These are phyloP conservation scores for Gracilaria caudata DNA, from an alignment of 23 red algal species.

Conservation along the genomic window DNA sequence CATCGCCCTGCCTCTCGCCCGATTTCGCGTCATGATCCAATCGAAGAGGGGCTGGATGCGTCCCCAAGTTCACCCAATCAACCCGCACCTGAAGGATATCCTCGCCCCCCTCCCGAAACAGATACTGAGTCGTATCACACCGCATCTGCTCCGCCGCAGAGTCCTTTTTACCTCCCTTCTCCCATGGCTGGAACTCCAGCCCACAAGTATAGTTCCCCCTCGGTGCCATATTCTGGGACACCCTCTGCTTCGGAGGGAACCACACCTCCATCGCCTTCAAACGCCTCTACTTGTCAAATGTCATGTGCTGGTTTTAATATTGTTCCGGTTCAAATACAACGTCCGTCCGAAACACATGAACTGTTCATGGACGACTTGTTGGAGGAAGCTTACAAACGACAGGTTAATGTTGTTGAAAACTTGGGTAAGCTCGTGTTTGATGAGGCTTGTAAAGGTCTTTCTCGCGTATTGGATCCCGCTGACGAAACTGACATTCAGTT, in stretches of 20 bases:
- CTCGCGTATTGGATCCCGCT: conserved; percentile 24
- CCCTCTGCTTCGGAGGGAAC: background rate
- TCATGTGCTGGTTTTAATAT: conserved; percentile 24
- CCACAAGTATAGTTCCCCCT: background rate
- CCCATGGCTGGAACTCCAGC: background rate
- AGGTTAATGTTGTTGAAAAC: background rate
- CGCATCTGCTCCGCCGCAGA: background rate
- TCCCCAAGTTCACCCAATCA: background rate
- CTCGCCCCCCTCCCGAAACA: background rate
- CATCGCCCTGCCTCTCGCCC: background rate
- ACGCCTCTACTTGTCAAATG: conserved; percentile 16
- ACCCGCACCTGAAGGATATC: background rate
- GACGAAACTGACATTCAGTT: conserved; percentile 15
- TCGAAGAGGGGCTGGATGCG: background rate
- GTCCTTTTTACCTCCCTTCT: background rate
- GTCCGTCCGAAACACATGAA: background rate
- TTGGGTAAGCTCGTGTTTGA: conserved; percentile 14
- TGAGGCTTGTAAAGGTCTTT: conserved; percentile 48
- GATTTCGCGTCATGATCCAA: background rate
- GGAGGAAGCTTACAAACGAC: conserved; percentile 26
- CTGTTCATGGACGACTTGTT: conserved; percentile 25
- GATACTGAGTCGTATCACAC: conserved; percentile 21
- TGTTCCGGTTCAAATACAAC: conserved; percentile 7
- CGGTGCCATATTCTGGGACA: background rate
- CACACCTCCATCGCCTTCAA: background rate